Percentiles rank a stretch among this genome's conserved stretches.
phyloP scores from a whole-genome alignment of 192 early-diverging fungal genomes.

The Linderina pennispora region DNA sequence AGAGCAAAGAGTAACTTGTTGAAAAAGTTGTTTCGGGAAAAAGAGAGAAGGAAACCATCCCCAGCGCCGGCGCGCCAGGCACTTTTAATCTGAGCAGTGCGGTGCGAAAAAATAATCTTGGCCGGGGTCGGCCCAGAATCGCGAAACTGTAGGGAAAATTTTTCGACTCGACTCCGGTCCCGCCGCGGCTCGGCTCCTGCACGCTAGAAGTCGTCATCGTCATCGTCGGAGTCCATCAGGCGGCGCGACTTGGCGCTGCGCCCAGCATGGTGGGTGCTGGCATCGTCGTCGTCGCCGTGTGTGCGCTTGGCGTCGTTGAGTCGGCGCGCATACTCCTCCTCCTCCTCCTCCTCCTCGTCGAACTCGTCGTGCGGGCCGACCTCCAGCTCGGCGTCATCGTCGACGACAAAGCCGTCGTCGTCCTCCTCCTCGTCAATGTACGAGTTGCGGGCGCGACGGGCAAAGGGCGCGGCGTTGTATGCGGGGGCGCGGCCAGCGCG shows the following conservation, averaged over 20 bases:
- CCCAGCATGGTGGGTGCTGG: constrained; percentile 2
- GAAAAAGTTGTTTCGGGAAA: constrained; percentile 1
- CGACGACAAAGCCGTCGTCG: constrained; percentile 39
- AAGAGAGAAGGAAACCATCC: constrained; percentile 18
- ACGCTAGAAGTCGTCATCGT: constrained; percentile 13
- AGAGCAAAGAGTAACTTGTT: neutral
- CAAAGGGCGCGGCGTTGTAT: neutral
- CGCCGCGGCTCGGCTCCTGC: too few species aligned
- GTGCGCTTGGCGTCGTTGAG: constrained; percentile 27
- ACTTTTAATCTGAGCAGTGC: too few species aligned
- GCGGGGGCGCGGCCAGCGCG: constrained; percentile 2
- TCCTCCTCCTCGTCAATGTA: constrained; percentile 36
- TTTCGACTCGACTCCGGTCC: constrained; percentile 43
- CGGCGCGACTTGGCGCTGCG: constrained; percentile 29
- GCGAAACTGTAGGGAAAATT: too few species aligned
- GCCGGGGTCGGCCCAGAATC: too few species aligned
- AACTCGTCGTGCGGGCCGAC: constrained; percentile 42
- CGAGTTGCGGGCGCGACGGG: constrained; percentile 5
- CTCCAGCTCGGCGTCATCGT: constrained; percentile 42
- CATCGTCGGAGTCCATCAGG: constrained; percentile 25
- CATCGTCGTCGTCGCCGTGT: constrained; percentile 13
- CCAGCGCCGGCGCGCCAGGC: too few species aligned
- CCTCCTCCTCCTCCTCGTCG: constrained; percentile 43
- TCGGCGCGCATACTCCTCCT: constrained; percentile 20
- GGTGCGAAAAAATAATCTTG: too few species aligned